A percentile compares a stretch with the other conserved stretches of the same genome.
phyloP scores from a whole-genome alignment of 345 rosid genomes.

The Corymbia maculata region DNA sequence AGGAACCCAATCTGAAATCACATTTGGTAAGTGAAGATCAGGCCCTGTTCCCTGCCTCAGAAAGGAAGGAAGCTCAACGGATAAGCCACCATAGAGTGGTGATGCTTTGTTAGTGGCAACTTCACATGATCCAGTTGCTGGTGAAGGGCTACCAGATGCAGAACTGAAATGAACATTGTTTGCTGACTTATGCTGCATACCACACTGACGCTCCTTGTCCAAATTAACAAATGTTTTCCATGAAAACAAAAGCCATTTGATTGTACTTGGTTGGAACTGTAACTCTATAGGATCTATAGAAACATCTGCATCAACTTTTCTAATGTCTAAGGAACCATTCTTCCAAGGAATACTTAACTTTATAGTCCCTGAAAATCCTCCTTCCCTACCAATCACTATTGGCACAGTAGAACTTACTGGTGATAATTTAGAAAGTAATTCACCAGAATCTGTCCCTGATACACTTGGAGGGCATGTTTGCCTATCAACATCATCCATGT shows the following conservation, averaged over 20 bases:
- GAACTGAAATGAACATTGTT: slow-evolving; percentile 33
- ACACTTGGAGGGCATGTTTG: slow-evolving; percentile 8
- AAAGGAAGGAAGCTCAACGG: slow-evolving; percentile 22
- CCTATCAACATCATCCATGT: slow-evolving; percentile 29
- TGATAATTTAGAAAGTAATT: not conserved
- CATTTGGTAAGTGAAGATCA: slow-evolving; percentile 39
- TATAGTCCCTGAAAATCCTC: slow-evolving; percentile 78
- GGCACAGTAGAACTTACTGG: slow-evolving; percentile 29
- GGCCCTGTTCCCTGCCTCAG: slow-evolving; percentile 23
- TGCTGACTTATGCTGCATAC: slow-evolving; percentile 10
- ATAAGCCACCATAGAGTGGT: slow-evolving; percentile 9
- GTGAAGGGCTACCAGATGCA: slow-evolving; percentile 27
- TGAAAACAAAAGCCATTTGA: slow-evolving; percentile 53
- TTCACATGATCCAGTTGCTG: slow-evolving; percentile 9
- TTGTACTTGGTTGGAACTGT: slow-evolving; percentile 54
- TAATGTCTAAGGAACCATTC: slow-evolving; percentile 86
- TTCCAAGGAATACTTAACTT: slow-evolving; percentile 90
- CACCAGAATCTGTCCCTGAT: slow-evolving; percentile 9
- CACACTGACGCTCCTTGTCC: slow-evolving; percentile 8
- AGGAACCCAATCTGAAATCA: slow-evolving; percentile 87
- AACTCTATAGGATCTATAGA: slow-evolving; percentile 68
- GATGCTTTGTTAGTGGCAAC: slow-evolving; percentile 10
- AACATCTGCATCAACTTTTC: slow-evolving; percentile 78
- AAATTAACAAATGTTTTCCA: slow-evolving; percentile 43
- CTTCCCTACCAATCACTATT: slow-evolving; percentile 51